phyloP scores from a whole-genome alignment of 805 yeast genomes.

The Starmerella scarabaei region DNA sequence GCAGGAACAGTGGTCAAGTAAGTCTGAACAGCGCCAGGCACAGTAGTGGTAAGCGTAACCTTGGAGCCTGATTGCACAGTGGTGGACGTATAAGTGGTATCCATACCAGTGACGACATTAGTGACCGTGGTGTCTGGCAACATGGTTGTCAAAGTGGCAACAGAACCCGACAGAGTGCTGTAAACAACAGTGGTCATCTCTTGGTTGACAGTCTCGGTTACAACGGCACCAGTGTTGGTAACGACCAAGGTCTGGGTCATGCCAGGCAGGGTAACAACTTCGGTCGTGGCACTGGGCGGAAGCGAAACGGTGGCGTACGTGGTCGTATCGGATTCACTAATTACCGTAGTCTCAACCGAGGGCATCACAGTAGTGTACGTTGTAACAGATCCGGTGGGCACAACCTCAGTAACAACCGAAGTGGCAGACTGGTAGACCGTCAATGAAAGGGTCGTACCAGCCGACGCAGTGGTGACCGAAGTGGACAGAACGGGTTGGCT shows the following conservation, averaged over 20 bases:
- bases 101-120: not conserved
- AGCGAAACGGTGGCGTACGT: constrained; percentile 4
- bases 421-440: constrained; percentile 4
- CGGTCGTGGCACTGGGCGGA: constrained; percentile 1
- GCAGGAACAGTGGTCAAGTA: not conserved
- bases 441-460: constrained; percentile 3
- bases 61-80: constrained; percentile 3
- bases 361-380: constrained; percentile 7
- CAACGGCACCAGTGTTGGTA: constrained; percentile 13
- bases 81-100: constrained; percentile 3
- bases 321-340: constrained; percentile 5
- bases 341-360: constrained; percentile 3
- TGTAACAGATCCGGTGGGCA: not conserved
- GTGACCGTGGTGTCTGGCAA: constrained; percentile 5
- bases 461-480: constrained; percentile 5
- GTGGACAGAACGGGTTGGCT: constrained; percentile 7
- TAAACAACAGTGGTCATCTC: not conserved
- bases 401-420: constrained; percentile 2
- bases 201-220: constrained; percentile 5
- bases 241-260: constrained; percentile 7
- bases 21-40: constrained; percentile 2
- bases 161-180: constrained; percentile 9
- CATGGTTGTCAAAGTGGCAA: constrained; percentile 1
- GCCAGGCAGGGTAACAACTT: constrained; percentile 5
- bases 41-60: constrained; percentile 1